Conservation (phyloP, 768 basidiomycete species). For the Pholiota molesta region DNA sequence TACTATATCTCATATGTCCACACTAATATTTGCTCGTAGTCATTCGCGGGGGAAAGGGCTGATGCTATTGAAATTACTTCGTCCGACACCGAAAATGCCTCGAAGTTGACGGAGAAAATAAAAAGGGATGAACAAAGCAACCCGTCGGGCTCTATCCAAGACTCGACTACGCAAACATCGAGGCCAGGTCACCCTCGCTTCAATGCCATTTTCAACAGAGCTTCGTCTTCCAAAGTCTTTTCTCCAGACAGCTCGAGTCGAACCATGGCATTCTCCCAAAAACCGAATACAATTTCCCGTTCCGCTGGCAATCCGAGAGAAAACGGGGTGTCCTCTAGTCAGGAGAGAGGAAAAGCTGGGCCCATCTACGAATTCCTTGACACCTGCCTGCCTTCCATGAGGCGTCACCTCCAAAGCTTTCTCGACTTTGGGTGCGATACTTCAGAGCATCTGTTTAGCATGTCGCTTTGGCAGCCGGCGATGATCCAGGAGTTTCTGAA, state of each 20-base stretch:
- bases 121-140: neutral
- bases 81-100: no score
- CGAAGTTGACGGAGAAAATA: neutral
- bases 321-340: neutral
- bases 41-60: no score
- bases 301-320: no score
- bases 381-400: slow-evolving; percentile 14
- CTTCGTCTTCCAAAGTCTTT: neutral
- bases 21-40: no score
- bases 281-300: no score
- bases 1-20: no score
- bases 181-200: neutral
- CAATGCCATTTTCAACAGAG: neutral
- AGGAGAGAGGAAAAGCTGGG: neutral
- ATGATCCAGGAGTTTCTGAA: slow-evolving; percentile 1
- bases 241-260: neutral
- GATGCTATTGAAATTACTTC: no score
- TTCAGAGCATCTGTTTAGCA: slow-evolving; percentile 2
- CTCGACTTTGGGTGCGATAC: slow-evolving; percentile 11
- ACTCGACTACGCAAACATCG: no score
- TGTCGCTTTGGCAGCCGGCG: slow-evolving; percentile 12
- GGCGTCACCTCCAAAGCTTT: slow-evolving; percentile 5
- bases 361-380: slow-evolving; percentile 10
- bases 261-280: no score
- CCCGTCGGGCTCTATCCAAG: no score